These are phyloP conservation scores for Trichosporon asahii DNA, from an alignment of 1,284 basidiomycete species.

Conservation along the genomic window DNA sequence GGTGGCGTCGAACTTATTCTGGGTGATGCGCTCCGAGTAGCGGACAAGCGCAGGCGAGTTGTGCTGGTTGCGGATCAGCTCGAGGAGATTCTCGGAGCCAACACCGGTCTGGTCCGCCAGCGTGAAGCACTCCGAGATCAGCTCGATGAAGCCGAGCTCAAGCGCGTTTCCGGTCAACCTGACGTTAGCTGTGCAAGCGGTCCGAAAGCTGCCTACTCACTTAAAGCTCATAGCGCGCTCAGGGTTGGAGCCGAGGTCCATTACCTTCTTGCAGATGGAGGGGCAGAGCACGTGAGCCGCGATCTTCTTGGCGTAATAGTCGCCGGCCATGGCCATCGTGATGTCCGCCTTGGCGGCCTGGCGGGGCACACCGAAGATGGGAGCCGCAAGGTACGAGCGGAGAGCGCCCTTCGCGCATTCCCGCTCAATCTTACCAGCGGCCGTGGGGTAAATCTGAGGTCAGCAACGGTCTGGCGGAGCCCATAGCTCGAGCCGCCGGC, in stretches of 20 bases:
- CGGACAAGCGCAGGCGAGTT: slow-evolving; percentile 32
- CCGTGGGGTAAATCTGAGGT: slow-evolving; percentile 63
- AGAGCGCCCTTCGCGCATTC: slow-evolving; percentile 60
- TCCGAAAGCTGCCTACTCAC: slow-evolving; percentile 55
- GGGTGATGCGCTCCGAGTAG: slow-evolving; percentile 35
- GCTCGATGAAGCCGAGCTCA: slow-evolving; percentile 60
- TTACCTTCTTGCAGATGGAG: slow-evolving; percentile 67
- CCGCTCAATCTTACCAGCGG: slow-evolving; percentile 72
- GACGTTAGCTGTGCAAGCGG: neutral
- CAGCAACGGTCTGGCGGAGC: neutral
- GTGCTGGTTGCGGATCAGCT: slow-evolving; percentile 59
- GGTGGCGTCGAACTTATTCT: slow-evolving; percentile 68
- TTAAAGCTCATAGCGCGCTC: slow-evolving; percentile 70
- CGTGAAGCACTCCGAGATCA: slow-evolving; percentile 76
- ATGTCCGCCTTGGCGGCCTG: slow-evolving; percentile 68
- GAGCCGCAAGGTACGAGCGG: slow-evolving; percentile 68
- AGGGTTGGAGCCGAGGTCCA: slow-evolving; percentile 55
- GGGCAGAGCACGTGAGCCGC: slow-evolving; percentile 68
- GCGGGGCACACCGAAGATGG: slow-evolving; percentile 68
- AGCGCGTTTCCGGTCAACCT: slow-evolving; percentile 49
- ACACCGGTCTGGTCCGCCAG: slow-evolving; percentile 81
- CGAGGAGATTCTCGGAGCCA: slow-evolving; percentile 59
- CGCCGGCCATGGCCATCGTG: slow-evolving; percentile 73
- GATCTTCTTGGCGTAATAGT: slow-evolving; percentile 78
- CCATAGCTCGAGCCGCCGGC: neutral